phyloP scores from a whole-genome alignment of 345 rosid genomes.

The Hypericum perforatum region DNA sequence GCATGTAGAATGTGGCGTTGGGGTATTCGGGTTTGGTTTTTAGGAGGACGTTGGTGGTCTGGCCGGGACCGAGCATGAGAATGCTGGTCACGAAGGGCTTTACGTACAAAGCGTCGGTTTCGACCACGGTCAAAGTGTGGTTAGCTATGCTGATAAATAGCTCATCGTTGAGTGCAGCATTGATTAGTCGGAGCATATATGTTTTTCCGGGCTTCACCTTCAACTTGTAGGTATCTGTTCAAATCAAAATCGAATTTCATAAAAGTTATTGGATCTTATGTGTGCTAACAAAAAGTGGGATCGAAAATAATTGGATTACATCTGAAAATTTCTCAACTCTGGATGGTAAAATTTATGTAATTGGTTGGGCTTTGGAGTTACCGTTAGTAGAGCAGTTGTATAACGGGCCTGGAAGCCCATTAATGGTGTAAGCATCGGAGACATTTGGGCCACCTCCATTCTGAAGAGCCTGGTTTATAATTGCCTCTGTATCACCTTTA shows the following conservation, averaged over 20 bases:
- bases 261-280: no score
- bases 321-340: not conserved
- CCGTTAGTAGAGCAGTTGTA: slow-evolving; percentile 64
- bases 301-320: no score
- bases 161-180: slow-evolving; percentile 67
- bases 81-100: slow-evolving; percentile 55
- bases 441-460: slow-evolving; percentile 64
- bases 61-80: slow-evolving; percentile 50
- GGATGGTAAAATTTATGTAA: not conserved
- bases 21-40: slow-evolving; percentile 45
- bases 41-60: slow-evolving; percentile 62
- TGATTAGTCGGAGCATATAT: slow-evolving; percentile 61
- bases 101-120: slow-evolving; percentile 66
- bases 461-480: slow-evolving; percentile 51
- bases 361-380: no score
- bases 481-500: slow-evolving; percentile 52
- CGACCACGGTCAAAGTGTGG: slow-evolving; percentile 53
- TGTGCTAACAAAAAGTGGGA: no score
- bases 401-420: slow-evolving; percentile 74
- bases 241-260: no score
- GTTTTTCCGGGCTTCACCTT: slow-evolving; percentile 61
- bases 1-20: slow-evolving; percentile 44
- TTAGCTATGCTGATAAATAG: slow-evolving; percentile 71
- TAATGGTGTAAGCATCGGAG: slow-evolving; percentile 63
- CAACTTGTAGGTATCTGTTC: slow-evolving; percentile 59